These are phyloP conservation scores for Odontarrhena argentea DNA, from an alignment of 345 rosid genomes.

Conservation along the genomic window DNA sequence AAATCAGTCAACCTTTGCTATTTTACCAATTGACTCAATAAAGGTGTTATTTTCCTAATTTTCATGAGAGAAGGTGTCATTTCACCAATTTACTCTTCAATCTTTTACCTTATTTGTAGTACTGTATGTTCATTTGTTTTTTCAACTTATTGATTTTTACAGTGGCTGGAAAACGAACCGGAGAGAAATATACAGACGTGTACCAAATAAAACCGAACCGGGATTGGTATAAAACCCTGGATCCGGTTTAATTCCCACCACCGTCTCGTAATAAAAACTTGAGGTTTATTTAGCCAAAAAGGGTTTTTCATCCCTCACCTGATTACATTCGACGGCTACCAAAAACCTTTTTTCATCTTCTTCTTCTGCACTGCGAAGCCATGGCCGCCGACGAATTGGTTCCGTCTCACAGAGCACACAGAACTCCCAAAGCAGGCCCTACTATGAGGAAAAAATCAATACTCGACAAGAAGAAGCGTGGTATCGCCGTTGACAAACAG, in stretches of 20 bases:
- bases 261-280: neutral
- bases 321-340: constrained; percentile 22
- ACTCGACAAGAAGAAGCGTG: constrained; percentile 51
- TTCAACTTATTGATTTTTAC: too few species aligned
- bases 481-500: constrained; percentile 45
- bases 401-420: constrained; percentile 64
- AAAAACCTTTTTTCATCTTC: constrained; percentile 15
- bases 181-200: neutral
- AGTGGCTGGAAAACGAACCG: constrained; percentile 9
- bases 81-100: too few species aligned
- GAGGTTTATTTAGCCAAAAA: constrained; percentile 9
- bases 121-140: too few species aligned
- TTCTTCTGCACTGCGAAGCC: neutral
- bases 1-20: too few species aligned
- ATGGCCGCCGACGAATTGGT: constrained; percentile 56
- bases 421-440: constrained; percentile 73
- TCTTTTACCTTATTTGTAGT: too few species aligned
- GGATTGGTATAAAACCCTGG: neutral
- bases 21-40: too few species aligned
- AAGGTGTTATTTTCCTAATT: too few species aligned
- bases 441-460: constrained; percentile 59
- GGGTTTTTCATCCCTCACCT: constrained; percentile 23
- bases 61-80: too few species aligned
- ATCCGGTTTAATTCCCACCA: neutral
- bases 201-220: constrained; percentile 1